Evolutionary conservation across 1,139 yeast genomes (phyloP).

Genomic region (Suhomyces terraborum): DNA sequence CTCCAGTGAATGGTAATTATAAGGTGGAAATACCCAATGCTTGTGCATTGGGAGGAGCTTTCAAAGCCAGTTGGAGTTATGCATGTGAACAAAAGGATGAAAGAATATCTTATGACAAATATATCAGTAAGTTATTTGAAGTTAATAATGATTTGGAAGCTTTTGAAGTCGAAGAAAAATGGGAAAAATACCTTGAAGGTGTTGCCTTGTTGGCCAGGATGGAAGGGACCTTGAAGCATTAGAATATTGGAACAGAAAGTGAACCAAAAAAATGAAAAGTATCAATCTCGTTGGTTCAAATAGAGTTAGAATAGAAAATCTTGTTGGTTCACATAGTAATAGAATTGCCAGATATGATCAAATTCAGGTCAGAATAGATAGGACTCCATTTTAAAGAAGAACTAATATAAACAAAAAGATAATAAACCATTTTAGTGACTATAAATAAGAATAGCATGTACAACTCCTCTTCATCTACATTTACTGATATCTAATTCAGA

Average conservation of each 20-base stretch:
- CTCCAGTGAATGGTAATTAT: constrained; percentile 63
- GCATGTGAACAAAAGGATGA: constrained; percentile 36
- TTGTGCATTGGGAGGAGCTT: constrained; percentile 95
- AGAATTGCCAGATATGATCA: too few species aligned
- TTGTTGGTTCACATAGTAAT: too few species aligned
- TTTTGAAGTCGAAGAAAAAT: constrained; percentile 42
- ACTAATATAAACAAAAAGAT: too few species aligned
- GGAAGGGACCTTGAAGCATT: constrained; percentile 38
- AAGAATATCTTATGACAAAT: constrained; percentile 43
- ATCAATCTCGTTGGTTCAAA: too few species aligned
- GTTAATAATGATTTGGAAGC: constrained; percentile 48
- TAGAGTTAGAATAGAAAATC: too few species aligned
- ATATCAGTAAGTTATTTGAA: constrained; percentile 45
- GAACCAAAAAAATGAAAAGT: neutral
- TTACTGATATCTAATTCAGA: too few species aligned
- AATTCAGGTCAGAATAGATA: too few species aligned
- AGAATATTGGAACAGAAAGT: constrained; percentile 1
- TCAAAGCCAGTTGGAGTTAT: constrained; percentile 76
- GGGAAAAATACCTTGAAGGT: constrained; percentile 53
- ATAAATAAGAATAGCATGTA: too few species aligned
- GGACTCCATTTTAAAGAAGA: too few species aligned
- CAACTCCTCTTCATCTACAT: too few species aligned
- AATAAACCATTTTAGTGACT: too few species aligned
- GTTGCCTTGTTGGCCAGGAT: constrained; percentile 53
- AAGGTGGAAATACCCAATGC: constrained; percentile 83